A percentile compares a stretch with the other conserved stretches of the same genome.
phyloP scores from a whole-genome alignment of 495 filamentous ascomycete species.

The Penicillium longicatenatum region DNA sequence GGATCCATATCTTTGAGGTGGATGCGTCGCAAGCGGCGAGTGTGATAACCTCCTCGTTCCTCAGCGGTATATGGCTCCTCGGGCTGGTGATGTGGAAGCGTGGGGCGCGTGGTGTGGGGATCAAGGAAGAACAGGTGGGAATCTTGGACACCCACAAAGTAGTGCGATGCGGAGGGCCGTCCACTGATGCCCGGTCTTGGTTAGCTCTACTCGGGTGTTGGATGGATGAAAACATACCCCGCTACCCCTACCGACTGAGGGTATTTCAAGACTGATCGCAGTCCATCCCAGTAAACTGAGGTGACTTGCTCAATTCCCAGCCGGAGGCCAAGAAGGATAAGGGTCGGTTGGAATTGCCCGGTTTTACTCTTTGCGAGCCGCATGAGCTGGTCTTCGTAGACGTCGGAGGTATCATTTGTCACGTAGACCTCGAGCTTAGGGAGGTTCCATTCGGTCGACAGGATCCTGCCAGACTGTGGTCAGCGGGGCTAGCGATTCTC shows the following conservation, averaged over 20 bases:
- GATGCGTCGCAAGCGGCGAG: constrained; percentile 76
- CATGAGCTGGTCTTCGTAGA: constrained; percentile 88
- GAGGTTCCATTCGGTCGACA: constrained; percentile 61
- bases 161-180: constrained; percentile 91
- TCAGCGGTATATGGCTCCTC: constrained; percentile 60
- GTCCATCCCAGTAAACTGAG: constrained; percentile 85
- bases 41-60: constrained; percentile 85
- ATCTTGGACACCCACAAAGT: constrained; percentile 95
- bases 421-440: constrained; percentile 77
- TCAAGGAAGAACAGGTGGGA: constrained; percentile 92
- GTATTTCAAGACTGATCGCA: constrained; percentile 79
- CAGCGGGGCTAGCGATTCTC: background rate
- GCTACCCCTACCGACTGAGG: constrained; percentile 93
- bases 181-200: constrained; percentile 50
- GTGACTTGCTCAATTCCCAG: constrained; percentile 94
- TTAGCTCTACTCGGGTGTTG: constrained; percentile 6
- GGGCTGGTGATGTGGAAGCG: constrained; percentile 58
- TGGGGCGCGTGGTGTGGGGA: constrained; percentile 77
- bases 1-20: constrained; percentile 94
- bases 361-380: constrained; percentile 66
- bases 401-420: constrained; percentile 84
- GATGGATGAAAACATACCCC: constrained; percentile 61
- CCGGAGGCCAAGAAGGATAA: constrained; percentile 84
- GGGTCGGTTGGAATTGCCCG: constrained; percentile 72
- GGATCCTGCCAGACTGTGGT: constrained; percentile 57